Base-by-base conservation (phyloP, 805 yeast genomes). In the Yarrowia sp. region DNA sequence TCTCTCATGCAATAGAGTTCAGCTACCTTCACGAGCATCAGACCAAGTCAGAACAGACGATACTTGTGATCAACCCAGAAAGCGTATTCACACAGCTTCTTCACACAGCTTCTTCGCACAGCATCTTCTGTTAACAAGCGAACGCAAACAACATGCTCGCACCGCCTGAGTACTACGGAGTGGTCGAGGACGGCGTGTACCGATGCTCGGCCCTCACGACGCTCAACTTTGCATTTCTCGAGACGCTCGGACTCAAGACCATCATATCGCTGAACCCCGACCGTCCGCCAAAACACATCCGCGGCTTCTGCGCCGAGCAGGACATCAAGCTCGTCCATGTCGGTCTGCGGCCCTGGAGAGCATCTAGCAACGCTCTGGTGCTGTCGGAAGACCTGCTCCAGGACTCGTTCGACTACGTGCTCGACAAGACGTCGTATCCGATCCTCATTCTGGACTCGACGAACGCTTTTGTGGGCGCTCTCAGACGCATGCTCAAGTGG, bases 111-210 rank as follows among this genome's bases (percentile, higher is more conserved):
- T n/a, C n/a, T n/a, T n/a, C n/a, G n/a, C n/a, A n/a, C n/a, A n/a
- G n/a, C n/a, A n/a, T n/a, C n/a, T n/a, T n/a, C n/a, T n/a, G n/a
- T n/a, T n/a, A n/a, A n/a, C n/a, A n/a, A n/a, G n/a, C n/a, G n/a
- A n/a, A n/a, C n/a, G n/a, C n/a, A n/a, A n/a, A n/a, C n/a, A n/a
- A n/a, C n/a, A 90, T 91, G 97, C 78, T 91, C 31, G 89, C 92
- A 0, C 96, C 97, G 1, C 98, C 99, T 0, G 93, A 90, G 53
- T 89, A 88, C 71, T 94, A 88, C 76, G 96, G 97, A 0, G 78
- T 90, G 29, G 97, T 92, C 4, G 97, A 94, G 73, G 85, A 86
- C 24, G 96, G 96, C 0, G 76, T 93, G 1, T 87, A 88, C 74
- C 80, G 97, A 61, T 89, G 97, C 68, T 81, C 94, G 4, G 84